Base-by-base conservation (phyloP, 805 yeast species). In the Kuraishia ogatae region DNA sequence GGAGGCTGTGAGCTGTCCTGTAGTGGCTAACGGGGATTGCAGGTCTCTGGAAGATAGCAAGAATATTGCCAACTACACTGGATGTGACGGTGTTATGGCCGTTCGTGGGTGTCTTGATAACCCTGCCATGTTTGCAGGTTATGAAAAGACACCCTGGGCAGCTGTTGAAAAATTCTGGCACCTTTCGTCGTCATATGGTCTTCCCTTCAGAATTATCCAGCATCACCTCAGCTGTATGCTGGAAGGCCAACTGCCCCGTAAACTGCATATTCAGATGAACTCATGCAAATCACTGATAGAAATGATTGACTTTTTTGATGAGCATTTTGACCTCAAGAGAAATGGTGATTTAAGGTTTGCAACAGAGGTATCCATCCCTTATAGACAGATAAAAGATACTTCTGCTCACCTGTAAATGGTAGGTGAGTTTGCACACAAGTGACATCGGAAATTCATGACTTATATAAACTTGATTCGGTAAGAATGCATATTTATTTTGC, bases 1-100 rank as follows among this genome's bases (percentile, higher is more conserved):
- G 57, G 78, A 78, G 21, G 69, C 74, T n/a, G 81, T 80, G 2
- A 64, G 61, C 2, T 82, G 86, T 0, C 98, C 97, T 0, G 91
- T 94, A 1, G 86, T 94, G n/a, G 97, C 98, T 1, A 94, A 94
- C 64, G 99, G 99, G n/a, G 98, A 94, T 69, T 92, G 96, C 64
- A 87, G 87, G 63, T 65, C 79, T 0, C 70, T 83, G 23, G 71
- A 75, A 19, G 97, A 90, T 65, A 85, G 87, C n/a, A 62, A 72
- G 49, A 64, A 67, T 20, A 92, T 93, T 26, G 81, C 82, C 0
- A 71, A 78, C 13, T 66, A 66, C 53, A 91, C 98, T 0, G 86
- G 87, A 1, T 90, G 83, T 48, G 94, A 89, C 66, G 99, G 98
- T 7, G 87, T 94, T 7, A 94, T 94, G 99, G 86, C 97, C 2